Conservation (phyloP, 179 eudicot species). For the Corrigiola litoralis region DNA sequence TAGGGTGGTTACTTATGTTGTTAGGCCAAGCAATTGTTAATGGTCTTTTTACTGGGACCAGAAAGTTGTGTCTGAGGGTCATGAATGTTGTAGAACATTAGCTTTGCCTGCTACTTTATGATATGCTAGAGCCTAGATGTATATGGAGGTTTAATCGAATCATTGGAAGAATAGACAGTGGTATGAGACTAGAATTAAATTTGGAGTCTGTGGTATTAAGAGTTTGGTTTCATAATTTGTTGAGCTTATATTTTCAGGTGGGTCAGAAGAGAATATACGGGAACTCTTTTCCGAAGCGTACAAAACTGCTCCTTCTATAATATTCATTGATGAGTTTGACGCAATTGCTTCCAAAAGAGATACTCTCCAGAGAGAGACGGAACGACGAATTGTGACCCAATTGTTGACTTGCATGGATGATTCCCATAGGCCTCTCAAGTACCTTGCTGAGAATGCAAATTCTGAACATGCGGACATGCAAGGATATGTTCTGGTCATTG, state of each 20-base stretch:
- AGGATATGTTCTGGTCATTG: slow-evolving; percentile 78
- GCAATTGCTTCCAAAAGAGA: slow-evolving; percentile 94
- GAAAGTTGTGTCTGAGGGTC: too few species aligned
- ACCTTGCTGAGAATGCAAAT: slow-evolving; percentile 27
- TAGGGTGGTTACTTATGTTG: too few species aligned
- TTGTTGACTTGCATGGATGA: slow-evolving; percentile 94
- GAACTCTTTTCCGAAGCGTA: slow-evolving; percentile 86
- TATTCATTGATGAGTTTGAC: slow-evolving; percentile 93
- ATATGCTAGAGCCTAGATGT: too few species aligned
- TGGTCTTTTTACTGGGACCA: too few species aligned
- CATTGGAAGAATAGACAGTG: too few species aligned
- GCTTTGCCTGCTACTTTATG: too few species aligned
- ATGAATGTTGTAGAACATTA: too few species aligned
- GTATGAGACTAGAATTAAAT: background rate
- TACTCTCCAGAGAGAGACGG: slow-evolving; percentile 87
- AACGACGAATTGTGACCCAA: slow-evolving; percentile 84
- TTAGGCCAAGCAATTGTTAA: too few species aligned
- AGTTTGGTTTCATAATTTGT: background rate
- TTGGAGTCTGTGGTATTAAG: background rate
- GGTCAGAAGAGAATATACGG: slow-evolving; percentile 81
- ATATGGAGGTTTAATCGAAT: too few species aligned
- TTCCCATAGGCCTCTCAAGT: slow-evolving; percentile 43
- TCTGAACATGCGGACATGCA: slow-evolving; percentile 29
- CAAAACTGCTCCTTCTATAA: slow-evolving; percentile 84
- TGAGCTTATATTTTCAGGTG: slow-evolving; percentile 42